These are phyloP conservation scores for Cytospora leucostoma DNA, from an alignment of 2,329 filamentous ascomycete genomes.

Conservation along the genomic window DNA sequence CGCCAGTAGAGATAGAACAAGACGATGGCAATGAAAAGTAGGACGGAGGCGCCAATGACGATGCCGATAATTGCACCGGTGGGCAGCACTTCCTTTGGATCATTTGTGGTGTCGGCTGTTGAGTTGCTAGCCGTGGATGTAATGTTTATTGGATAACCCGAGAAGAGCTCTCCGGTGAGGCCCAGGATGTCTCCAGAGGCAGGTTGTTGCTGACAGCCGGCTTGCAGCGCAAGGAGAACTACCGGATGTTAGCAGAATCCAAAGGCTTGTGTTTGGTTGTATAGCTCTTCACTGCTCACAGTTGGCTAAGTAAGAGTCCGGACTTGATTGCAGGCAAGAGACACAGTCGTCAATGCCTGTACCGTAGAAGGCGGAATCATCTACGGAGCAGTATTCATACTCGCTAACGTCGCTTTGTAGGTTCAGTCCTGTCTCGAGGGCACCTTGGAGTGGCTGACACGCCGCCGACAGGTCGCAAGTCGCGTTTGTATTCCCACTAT, in stretches of 20 bases:
- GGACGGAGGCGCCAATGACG: constrained; percentile 46
- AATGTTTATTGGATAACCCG: constrained; percentile 41
- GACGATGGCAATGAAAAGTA: constrained; percentile 44
- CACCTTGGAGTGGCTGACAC: constrained; percentile 43
- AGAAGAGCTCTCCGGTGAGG: constrained; percentile 48
- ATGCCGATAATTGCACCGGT: constrained; percentile 57
- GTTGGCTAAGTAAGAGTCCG: constrained; percentile 46
- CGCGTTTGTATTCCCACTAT: constrained; percentile 38
- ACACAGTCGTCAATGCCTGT: constrained; percentile 41
- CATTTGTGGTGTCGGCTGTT: constrained; percentile 30
- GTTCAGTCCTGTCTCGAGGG: constrained; percentile 41
- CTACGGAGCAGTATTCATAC: constrained; percentile 50
- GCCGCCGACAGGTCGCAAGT: constrained; percentile 46
- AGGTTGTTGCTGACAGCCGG: constrained; percentile 50
- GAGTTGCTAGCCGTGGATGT: constrained; percentile 37
- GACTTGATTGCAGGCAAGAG: constrained; percentile 45
- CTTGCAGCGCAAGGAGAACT: constrained; percentile 52
- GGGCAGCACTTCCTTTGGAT: constrained; percentile 38
- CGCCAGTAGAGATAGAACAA: constrained; percentile 53
- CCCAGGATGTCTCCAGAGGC: constrained; percentile 41
- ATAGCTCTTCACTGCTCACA: constrained; percentile 41
- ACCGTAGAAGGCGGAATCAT: constrained; percentile 38
- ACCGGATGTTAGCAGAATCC: background rate
- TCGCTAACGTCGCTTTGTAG: constrained; percentile 36
- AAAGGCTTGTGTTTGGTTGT: background rate